A percentile compares a stretch with the other conserved stretches of the same genome.
These are phyloP conservation scores for Rickenella mellea DNA, from an alignment of 768 basidiomycete genomes.

Conservation along the genomic window DNA sequence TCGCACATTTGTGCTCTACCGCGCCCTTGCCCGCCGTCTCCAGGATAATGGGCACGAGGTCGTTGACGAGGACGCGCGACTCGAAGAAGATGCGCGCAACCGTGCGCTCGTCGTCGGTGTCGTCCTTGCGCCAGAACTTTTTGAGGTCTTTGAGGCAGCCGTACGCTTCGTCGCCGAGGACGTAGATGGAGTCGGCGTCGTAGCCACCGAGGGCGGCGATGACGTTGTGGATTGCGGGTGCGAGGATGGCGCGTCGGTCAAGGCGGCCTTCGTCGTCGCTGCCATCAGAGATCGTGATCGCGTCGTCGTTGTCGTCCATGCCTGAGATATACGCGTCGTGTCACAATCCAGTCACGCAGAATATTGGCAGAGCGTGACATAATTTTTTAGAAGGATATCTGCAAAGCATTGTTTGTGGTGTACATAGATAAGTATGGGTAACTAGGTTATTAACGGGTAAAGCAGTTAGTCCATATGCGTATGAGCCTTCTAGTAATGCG, in stretches of 20 bases:
- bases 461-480: no score
- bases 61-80: conserved; percentile 76
- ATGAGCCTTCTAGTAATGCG: no score
- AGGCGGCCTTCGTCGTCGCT: conserved; percentile 19
- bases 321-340: no score
- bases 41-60: conserved; percentile 79
- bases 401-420: no score
- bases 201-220: conserved; percentile 75
- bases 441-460: no score
- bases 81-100: conserved; percentile 90
- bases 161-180: conserved; percentile 71
- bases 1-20: conserved; percentile 75
- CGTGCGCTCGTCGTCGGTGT: conserved; percentile 92
- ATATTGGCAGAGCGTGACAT: no score
- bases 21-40: conserved; percentile 69
- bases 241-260: conserved; percentile 45
- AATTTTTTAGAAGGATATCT: no score
- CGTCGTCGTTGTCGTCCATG: background rate
- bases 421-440: no score
- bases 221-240: conserved; percentile 61
- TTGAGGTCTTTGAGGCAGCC: conserved; percentile 92
- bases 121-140: conserved; percentile 92
- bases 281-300: conserved; percentile 8
- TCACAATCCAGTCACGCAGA: no score
- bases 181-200: conserved; percentile 50